Evolutionary conservation across 768 basidiomycete genomes (phyloP).

Genomic region (Leccinum subgranulosum): DNA sequence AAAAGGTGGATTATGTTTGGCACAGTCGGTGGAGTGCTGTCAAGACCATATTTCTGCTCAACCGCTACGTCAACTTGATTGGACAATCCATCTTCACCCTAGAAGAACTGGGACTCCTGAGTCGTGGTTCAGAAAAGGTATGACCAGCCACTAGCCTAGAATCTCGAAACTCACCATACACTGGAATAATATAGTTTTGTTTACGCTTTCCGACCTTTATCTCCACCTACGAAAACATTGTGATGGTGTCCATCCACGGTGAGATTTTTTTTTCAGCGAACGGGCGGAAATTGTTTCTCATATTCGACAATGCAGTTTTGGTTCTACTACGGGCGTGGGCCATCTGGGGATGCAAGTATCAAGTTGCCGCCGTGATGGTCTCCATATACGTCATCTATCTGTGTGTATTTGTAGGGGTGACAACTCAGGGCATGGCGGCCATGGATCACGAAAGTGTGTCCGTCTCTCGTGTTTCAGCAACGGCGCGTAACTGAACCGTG

Average conservation of each 20-base stretch:
- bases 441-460: not conserved
- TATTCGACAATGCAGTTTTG: not conserved
- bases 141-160: not conserved
- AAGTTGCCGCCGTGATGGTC: not conserved
- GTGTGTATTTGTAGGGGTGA: not conserved
- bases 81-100: slow-evolving; percentile 8
- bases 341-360: not conserved
- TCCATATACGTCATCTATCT: not conserved
- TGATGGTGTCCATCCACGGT: not conserved
- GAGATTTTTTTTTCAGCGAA: not conserved
- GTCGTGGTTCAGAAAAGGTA: slow-evolving; percentile 11
- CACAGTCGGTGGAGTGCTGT: slow-evolving; percentile 5
- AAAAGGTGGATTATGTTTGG: slow-evolving; percentile 9
- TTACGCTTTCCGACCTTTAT: not conserved
- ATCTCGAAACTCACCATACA: not conserved
- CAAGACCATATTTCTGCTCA: slow-evolving; percentile 16
- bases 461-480: not conserved
- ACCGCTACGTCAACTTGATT: slow-evolving; percentile 13
- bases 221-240: not conserved
- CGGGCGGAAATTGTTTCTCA: not conserved
- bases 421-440: not conserved
- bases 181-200: not conserved
- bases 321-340: not conserved
- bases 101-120: slow-evolving; percentile 13
- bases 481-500: not conserved